phyloP scores from a whole-genome alignment of 345 rosid genomes.

The Camelina hispida region DNA sequence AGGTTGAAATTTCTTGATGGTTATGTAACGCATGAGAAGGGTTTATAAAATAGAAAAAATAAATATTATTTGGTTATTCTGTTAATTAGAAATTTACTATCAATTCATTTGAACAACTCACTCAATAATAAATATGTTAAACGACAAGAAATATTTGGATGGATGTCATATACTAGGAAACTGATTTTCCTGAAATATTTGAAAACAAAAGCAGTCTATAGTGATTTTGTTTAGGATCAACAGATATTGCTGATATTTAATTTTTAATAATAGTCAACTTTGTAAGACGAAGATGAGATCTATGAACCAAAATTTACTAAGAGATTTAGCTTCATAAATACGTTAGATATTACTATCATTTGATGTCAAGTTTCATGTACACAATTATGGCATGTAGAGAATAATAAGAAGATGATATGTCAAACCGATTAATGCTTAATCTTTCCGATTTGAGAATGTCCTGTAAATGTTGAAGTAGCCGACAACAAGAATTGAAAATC shows the following conservation, averaged over 20 bases:
- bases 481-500: slow-evolving; percentile 30
- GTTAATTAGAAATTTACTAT: too few species aligned
- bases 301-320: neutral
- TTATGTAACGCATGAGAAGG: too few species aligned
- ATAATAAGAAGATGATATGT: neutral
- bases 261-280: neutral
- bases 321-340: neutral
- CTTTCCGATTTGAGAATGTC: neutral
- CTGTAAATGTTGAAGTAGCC: slow-evolving; percentile 31
- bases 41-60: too few species aligned
- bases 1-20: too few species aligned
- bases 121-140: neutral
- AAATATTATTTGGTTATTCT: too few species aligned
- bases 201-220: neutral
- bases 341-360: neutral
- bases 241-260: neutral
- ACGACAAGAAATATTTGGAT: neutral
- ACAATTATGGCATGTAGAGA: neutral
- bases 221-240: neutral
- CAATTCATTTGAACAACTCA: neutral
- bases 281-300: neutral
- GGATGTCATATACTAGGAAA: neutral
- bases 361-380: neutral
- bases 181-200: slow-evolving; percentile 1
- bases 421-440: neutral